phyloP scores from a whole-genome alignment of 805 yeast genomes.

The Kluyveromyces dobzhanskii region DNA sequence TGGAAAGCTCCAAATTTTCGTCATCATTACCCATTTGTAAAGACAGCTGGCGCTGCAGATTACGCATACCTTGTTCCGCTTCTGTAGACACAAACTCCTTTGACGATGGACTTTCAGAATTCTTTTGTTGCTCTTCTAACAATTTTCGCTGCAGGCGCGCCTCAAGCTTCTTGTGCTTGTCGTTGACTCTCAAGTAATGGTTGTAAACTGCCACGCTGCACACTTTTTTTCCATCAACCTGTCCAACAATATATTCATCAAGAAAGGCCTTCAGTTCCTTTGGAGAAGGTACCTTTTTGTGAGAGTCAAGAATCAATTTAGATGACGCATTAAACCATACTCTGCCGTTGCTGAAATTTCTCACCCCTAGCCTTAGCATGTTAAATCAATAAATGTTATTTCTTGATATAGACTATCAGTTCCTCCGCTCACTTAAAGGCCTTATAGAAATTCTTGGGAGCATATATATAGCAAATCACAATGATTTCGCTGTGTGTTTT shows the following conservation, averaged over 20 bases:
- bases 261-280: slow-evolving; percentile 35
- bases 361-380: slow-evolving; percentile 4
- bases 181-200: slow-evolving; percentile 44
- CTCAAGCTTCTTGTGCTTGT: slow-evolving; percentile 29
- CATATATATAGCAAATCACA: too few species aligned
- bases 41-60: slow-evolving; percentile 24
- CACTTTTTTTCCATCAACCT: slow-evolving; percentile 46
- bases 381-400: too few species aligned
- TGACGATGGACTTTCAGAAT: slow-evolving; percentile 16
- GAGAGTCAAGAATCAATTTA: background rate
- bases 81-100: slow-evolving; percentile 22
- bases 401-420: too few species aligned
- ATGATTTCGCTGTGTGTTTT: too few species aligned
- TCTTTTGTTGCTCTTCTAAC: slow-evolving; percentile 14
- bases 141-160: slow-evolving; percentile 21
- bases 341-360: background rate
- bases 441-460: too few species aligned
- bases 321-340: background rate
- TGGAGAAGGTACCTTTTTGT: slow-evolving; percentile 38
- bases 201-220: slow-evolving; percentile 54
- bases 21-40: slow-evolving; percentile 22
- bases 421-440: too few species aligned
- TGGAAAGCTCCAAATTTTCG: slow-evolving; percentile 41
- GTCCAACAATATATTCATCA: slow-evolving; percentile 49
- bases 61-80: slow-evolving; percentile 23